Evolutionary conservation across 2,329 filamentous ascomycete genomes (phyloP).

Genomic region (Metarhizium robertsii): DNA sequence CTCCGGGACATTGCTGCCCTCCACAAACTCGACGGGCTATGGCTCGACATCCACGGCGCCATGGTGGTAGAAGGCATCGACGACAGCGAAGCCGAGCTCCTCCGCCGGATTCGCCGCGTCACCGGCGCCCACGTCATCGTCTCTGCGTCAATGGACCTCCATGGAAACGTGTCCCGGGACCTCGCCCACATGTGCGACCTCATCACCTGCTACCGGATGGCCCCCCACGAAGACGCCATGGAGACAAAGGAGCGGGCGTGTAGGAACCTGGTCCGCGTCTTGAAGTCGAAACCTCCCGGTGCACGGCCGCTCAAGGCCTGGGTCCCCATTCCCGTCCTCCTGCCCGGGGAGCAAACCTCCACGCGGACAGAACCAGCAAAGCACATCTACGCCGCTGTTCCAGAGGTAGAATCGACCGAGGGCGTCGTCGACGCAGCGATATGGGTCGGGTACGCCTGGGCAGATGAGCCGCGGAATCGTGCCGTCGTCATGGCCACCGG

Average conservation of each 20-base stretch:
- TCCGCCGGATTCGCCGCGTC: constrained; percentile 33
- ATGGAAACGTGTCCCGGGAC: constrained; percentile 42
- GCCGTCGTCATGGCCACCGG: constrained; percentile 41
- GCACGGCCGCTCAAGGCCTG: constrained; percentile 40
- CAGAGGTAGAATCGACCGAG: constrained; percentile 28
- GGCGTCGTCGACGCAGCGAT: constrained; percentile 41
- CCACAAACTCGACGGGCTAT: constrained; percentile 34
- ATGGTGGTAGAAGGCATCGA: constrained; percentile 42
- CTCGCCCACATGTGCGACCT: constrained; percentile 40
- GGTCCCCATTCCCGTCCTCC: constrained; percentile 40
- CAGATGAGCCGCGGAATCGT: constrained; percentile 42
- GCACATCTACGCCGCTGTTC: constrained; percentile 38
- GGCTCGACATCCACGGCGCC: constrained; percentile 47
- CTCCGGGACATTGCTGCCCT: constrained; percentile 26
- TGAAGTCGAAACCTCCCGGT: constrained; percentile 16
- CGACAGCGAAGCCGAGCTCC: constrained; percentile 37
- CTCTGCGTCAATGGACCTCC: constrained; percentile 46
- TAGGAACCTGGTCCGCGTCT: constrained; percentile 33
- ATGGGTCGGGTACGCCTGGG: constrained; percentile 49
- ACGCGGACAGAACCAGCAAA: constrained; percentile 42
- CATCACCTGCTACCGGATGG: constrained; percentile 43
- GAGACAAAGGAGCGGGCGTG: constrained; percentile 44
- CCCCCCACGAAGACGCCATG: constrained; percentile 39
- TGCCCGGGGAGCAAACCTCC: constrained; percentile 46
- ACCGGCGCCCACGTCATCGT: constrained; percentile 37